Evolutionary conservation across 306 rosid genomes (phyloP).

Genomic region (Prunus kanzakura): DNA sequence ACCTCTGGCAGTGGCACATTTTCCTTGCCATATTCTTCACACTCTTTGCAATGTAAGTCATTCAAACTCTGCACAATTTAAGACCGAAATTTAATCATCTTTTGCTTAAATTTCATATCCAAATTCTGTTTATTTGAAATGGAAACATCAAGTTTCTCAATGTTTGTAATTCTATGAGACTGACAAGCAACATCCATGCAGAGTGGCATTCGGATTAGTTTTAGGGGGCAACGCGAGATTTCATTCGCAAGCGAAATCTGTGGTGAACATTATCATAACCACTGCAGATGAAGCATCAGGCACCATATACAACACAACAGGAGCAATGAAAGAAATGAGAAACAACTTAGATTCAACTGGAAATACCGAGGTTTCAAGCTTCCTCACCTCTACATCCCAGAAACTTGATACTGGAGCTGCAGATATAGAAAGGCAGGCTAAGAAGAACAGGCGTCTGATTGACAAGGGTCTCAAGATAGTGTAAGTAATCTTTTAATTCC

Average conservation of each 20-base stretch:
- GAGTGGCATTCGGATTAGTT: slow-evolving; percentile 58
- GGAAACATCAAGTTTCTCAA: background rate
- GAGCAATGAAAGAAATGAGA: slow-evolving; percentile 37
- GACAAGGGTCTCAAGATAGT: slow-evolving; percentile 41
- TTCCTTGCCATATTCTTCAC: slow-evolving; percentile 40
- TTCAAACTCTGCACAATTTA: background rate
- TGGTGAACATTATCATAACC: slow-evolving; percentile 47
- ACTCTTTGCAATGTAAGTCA: slow-evolving; percentile 56
- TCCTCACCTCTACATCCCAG: slow-evolving; percentile 40
- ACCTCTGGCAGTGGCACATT: slow-evolving; percentile 31
- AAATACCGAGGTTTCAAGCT: slow-evolving; percentile 15
- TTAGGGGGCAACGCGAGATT: slow-evolving; percentile 53
- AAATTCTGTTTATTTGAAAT: background rate
- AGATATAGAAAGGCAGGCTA: slow-evolving; percentile 38
- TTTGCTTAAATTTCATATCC: background rate
- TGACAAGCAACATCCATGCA: slow-evolving; percentile 14
- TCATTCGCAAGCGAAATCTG: slow-evolving; percentile 41
- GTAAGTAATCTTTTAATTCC: slow-evolving; percentile 31
- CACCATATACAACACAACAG: slow-evolving; percentile 53
- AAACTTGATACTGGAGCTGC: slow-evolving; percentile 46
- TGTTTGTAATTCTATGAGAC: background rate
- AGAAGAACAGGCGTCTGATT: slow-evolving; percentile 36
- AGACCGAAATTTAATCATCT: background rate
- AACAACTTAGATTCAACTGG: slow-evolving; percentile 29
- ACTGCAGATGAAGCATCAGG: slow-evolving; percentile 63